phyloP scores from a whole-genome alignment of 352 stramenopile genomes.

The Pythium phragmitis region DNA sequence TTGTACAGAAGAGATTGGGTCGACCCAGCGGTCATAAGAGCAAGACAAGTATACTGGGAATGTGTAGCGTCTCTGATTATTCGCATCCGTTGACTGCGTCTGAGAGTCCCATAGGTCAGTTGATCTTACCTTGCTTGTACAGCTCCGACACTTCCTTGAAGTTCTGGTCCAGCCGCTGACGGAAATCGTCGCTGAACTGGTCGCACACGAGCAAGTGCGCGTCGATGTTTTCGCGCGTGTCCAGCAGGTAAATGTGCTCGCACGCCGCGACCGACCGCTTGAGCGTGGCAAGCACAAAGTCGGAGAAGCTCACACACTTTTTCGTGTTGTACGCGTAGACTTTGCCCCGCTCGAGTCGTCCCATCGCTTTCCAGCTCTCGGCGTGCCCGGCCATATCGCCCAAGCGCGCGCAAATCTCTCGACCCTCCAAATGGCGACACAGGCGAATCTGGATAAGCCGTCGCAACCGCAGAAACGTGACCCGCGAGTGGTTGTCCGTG shows the following conservation, averaged over 20 bases:
- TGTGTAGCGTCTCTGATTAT: not conserved
- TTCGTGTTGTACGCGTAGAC: constrained; percentile 52
- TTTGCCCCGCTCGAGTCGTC: constrained; percentile 47
- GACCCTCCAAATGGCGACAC: constrained; percentile 63
- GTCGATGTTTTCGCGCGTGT: constrained; percentile 62
- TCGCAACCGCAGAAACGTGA: constrained; percentile 55
- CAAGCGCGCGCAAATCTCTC: constrained; percentile 43
- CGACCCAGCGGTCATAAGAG: constrained; percentile 2
- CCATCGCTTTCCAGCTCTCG: constrained; percentile 41
- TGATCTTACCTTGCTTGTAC: constrained; percentile 27
- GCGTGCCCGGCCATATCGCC: constrained; percentile 23
- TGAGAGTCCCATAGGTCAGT: not conserved
- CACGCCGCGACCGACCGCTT: constrained; percentile 54
- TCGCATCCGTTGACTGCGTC: not conserved
- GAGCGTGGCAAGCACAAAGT: constrained; percentile 54
- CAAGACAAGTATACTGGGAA: constrained; percentile 19
- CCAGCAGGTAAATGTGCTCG: constrained; percentile 65
- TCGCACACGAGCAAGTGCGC: constrained; percentile 69
- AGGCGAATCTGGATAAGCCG: constrained; percentile 68
- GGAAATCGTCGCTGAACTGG: constrained; percentile 59
- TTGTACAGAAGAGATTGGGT: constrained; percentile 2
- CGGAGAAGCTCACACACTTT: constrained; percentile 54
- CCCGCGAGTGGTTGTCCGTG: constrained; percentile 29
- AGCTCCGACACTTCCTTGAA: constrained; percentile 34
- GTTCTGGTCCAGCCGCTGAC: constrained; percentile 32